Conservation (phyloP, 805 yeast species). For the Myxozyma nipponensis region DNA sequence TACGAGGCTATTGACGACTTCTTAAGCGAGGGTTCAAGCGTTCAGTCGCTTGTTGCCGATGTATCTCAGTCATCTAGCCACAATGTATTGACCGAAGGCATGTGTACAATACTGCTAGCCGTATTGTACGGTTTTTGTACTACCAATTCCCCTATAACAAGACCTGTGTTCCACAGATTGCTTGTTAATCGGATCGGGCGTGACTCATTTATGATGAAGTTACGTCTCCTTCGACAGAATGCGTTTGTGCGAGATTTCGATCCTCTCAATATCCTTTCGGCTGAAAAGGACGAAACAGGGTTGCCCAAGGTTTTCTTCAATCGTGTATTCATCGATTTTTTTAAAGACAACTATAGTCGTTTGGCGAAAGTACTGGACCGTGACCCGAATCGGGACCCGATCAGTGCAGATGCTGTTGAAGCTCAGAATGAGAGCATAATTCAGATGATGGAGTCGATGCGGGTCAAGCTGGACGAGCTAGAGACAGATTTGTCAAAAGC, state of each 20-base stretch:
- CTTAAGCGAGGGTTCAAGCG: constrained; percentile 59
- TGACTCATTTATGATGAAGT: constrained; percentile 69
- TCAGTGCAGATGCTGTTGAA: constrained; percentile 24
- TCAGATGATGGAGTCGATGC: constrained; percentile 17
- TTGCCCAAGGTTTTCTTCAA: constrained; percentile 80
- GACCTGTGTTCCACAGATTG: constrained; percentile 58
- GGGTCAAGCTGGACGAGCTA: constrained; percentile 13
- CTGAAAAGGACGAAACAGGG: constrained; percentile 73
- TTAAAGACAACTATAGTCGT: constrained; percentile 67
- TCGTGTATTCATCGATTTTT: constrained; percentile 54
- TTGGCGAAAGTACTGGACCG: constrained; percentile 67
- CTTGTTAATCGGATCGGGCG: constrained; percentile 72
- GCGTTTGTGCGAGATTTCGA: constrained; percentile 54
- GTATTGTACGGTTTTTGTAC: constrained; percentile 72
- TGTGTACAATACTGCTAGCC: constrained; percentile 69
- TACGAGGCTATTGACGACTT: constrained; percentile 70
- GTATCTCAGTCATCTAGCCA: constrained; percentile 46
- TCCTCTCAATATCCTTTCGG: constrained; percentile 47
- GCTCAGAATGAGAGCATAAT: constrained; percentile 22
- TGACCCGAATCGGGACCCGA: constrained; percentile 72
- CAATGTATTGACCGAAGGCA: constrained; percentile 63
- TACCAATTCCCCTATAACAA: constrained; percentile 49
- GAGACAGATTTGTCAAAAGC: constrained; percentile 2
- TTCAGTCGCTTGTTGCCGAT: constrained; percentile 65
- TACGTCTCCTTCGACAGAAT: constrained; percentile 67